Evolutionary conservation across 768 basidiomycete genomes (phyloP), one percentile per base, ranked within the genome.

Genomic region (Tylopilus sp.): DNA sequence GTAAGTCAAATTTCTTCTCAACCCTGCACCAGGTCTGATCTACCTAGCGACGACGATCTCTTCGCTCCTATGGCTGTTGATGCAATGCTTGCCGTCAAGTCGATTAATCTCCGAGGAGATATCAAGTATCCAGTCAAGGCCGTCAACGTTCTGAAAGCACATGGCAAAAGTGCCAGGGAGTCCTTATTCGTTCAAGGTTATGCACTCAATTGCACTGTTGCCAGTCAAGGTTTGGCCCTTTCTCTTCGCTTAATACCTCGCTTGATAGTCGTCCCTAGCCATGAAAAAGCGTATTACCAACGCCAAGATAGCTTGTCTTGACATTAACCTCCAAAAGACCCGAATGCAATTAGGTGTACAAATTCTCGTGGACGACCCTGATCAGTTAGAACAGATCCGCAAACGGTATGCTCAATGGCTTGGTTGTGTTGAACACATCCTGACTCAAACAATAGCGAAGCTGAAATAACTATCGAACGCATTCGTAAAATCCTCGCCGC

Each of bases 11-110:
- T 52, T 44, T 45, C 33, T 42, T 40, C 13, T 25, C 38, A 43
- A 20, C 7, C 47, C 26, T 40, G 6, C 33, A 20, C 22, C 49
- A 13, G 10, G 35, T 25, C 50, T 59, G 31, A 58, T 35, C 13
- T 22, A 10, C 28, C 45, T 44, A 98, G 97, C 50, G 97, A 99
- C 68, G 95, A 95, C 62, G 95, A 97, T 67, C 77, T 98, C 47
- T 99, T 98, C 69, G 95, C 95, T 11, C 95, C 97, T 41, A 91
- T 99, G 86, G 94, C 95, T 45, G 97, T 99, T 13, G 95, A 98
- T 59, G 97, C 97, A 25, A 98, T 99, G 93, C 81, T 94, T 41
- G 88, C 97, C 4, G 97, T 99, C 49, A 94, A 86, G 75, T 94
- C 93, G 6, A 83, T 91, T 62, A 98, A 98, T 69, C 73, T 85